Percentiles rank a stretch among this genome's conserved stretches.
Evolutionary conservation across 768 basidiomycete genomes (phyloP).

Genomic region (Xerocomellus amylosporus): DNA sequence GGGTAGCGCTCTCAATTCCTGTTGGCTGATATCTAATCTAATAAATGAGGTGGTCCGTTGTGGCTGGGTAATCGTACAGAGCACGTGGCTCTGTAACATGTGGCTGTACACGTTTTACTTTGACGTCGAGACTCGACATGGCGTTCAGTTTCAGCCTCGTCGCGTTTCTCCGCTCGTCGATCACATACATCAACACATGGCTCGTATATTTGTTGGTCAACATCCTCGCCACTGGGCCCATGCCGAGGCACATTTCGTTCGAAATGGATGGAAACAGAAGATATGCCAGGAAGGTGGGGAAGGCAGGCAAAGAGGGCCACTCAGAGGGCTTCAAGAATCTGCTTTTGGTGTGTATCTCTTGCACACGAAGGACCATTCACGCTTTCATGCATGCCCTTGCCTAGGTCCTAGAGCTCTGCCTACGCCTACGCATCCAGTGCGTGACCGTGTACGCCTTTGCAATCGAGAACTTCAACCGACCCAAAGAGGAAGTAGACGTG

Average conservation of each 20-base stretch:
- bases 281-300: conserved; percentile 70
- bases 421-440: conserved; percentile 73
- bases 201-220: conserved; percentile 49
- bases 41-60: conserved; percentile 59
- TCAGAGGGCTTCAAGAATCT: conserved; percentile 79
- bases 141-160: conserved; percentile 8
- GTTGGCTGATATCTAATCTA: conserved; percentile 65
- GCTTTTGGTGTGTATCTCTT: conserved; percentile 56
- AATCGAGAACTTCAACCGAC: conserved; percentile 94
- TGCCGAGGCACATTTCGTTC: conserved; percentile 89
- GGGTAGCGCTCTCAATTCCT: conserved; percentile 87
- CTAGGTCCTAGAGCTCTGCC: conserved; percentile 83
- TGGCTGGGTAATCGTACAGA: no score
- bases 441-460: conserved; percentile 98
- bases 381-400: not conserved
- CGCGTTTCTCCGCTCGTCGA: conserved; percentile 6
- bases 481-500: conserved; percentile 78
- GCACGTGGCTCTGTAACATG: not conserved
- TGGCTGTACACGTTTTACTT: conserved; percentile 16
- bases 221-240: conserved; percentile 76
- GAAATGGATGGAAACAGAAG: conserved; percentile 98
- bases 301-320: conserved; percentile 79
- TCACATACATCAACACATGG: conserved; percentile 23
- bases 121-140: no score
- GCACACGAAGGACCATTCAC: not conserved